Evolutionary conservation across 1,284 basidiomycete species (phyloP).

Genomic region (Ganoderma resinaceum): DNA sequence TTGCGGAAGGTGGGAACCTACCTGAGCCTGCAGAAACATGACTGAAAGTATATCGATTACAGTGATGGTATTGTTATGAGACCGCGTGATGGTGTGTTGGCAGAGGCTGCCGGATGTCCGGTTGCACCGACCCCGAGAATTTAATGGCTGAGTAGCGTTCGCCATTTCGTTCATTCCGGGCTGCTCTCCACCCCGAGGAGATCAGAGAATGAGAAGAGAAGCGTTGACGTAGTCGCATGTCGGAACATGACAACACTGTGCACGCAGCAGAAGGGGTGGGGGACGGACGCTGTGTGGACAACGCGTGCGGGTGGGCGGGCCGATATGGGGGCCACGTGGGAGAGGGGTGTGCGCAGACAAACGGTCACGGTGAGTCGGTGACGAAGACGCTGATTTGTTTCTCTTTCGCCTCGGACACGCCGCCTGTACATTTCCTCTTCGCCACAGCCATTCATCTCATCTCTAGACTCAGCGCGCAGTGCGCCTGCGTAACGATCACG

Average conservation of each 20-base stretch:
- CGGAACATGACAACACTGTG: background rate
- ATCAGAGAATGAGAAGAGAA: background rate
- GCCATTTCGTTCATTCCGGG: background rate
- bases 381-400: conserved; percentile 10
- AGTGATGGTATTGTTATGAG: background rate
- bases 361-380: conserved; percentile 5
- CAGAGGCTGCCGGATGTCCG: background rate
- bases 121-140: background rate
- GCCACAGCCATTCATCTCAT: conserved; percentile 40
- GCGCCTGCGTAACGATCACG: conserved; percentile 53
- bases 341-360: conserved; percentile 5
- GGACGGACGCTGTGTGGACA: background rate
- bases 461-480: conserved; percentile 57
- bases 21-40: background rate
- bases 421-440: conserved; percentile 25
- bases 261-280: background rate
- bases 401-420: conserved; percentile 15
- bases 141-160: background rate
- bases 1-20: background rate
- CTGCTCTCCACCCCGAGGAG: background rate
- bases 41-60: background rate
- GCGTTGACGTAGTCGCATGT: background rate
- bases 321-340: conserved; percentile 25
- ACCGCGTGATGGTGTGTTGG: background rate
- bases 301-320: background rate